Percentiles rank a stretch among this genome's conserved stretches.
phyloP scores from a whole-genome alignment of 176 grass and related monocot species.

The Chloris gayana region DNA sequence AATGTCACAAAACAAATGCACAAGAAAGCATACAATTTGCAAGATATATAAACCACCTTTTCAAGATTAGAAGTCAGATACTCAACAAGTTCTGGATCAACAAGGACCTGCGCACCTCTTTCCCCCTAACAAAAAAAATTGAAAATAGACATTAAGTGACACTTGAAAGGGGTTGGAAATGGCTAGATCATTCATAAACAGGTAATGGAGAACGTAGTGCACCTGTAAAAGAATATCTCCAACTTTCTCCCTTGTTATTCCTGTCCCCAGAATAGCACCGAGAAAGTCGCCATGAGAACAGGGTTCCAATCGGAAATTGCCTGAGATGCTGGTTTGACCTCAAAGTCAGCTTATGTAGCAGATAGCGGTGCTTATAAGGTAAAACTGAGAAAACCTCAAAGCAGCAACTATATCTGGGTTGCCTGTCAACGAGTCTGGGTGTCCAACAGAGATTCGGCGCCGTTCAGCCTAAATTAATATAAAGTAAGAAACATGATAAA shows the following conservation, averaged over 20 bases:
- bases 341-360: constrained; percentile 51
- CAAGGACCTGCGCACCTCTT: constrained; percentile 80
- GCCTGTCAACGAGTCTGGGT: constrained; percentile 62
- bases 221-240: constrained; percentile 99
- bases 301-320: constrained; percentile 83
- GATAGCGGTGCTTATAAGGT: constrained; percentile 17
- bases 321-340: constrained; percentile 69
- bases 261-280: constrained; percentile 85
- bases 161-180: neutral
- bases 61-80: constrained; percentile 69
- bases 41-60: constrained; percentile 56
- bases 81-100: constrained; percentile 93
- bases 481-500: constrained; percentile 19
- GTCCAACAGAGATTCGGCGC: constrained; percentile 83
- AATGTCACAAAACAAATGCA: neutral
- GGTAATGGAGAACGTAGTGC: constrained; percentile 21
- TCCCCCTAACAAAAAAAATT: constrained; percentile 62
- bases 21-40: constrained; percentile 21
- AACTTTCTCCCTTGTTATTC: constrained; percentile 87
- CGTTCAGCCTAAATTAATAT: constrained; percentile 71
- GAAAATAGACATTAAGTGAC: constrained; percentile 12
- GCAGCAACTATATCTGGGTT: constrained; percentile 88
- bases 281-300: constrained; percentile 97
- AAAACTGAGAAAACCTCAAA: constrained; percentile 76
- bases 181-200: constrained; percentile 4